Evolutionary conservation across 139 green algal genomes (phyloP), one percentile per base, ranked within the genome.

Genomic region (Tetradesmus lagerheimii): DNA sequence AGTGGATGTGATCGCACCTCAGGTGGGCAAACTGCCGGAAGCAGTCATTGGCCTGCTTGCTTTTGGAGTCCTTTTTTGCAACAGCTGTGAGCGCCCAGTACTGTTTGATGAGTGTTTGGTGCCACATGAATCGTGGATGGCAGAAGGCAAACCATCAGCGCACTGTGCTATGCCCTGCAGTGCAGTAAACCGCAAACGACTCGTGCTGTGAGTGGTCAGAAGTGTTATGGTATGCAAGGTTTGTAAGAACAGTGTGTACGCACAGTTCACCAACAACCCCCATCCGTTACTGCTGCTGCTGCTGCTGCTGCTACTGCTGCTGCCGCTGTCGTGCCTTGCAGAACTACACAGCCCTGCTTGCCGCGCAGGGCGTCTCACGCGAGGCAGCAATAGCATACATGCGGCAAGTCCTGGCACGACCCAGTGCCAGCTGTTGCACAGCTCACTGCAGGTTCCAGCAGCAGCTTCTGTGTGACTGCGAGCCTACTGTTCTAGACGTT

Each of bases 261-360:
- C n/a, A n/a, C n/a, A n/a, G n/a, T n/a, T n/a, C n/a, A n/a, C n/a
- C n/a, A n/a, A n/a, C n/a, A n/a, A n/a, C n/a, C 43, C 43, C 43
- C 8, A 14, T 50, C 50, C 23, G 8, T 23, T 64, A 12, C 50
- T 64, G 50, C 50, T 53, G 12, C 50, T 64, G 50, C 50, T 64
- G 50, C 50, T 64, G 57, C 57, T 31, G 16, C 50, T 71, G 57
- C 20, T 71, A 20, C 57, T 71, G 57, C 57, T 31, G 57, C 57
- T 71, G 20, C 20, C n/a, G 57, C 57, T 71, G 57, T 8, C 31
- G 57, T 31, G 57, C 57, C 3, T n/a, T 71, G 57, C 71, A 38
- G 64, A 88, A 88, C 64, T 88, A 88, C 83, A 88, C 83, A 1
- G 43, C 47, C 27, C 37, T 88, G 64, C 64, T 88, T 27, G 31